A percentile compares a stretch with the other conserved stretches of the same genome.
phyloP scores from a whole-genome alignment of 108 stramenopile genomes.

The Fistulifera solaris region DNA sequence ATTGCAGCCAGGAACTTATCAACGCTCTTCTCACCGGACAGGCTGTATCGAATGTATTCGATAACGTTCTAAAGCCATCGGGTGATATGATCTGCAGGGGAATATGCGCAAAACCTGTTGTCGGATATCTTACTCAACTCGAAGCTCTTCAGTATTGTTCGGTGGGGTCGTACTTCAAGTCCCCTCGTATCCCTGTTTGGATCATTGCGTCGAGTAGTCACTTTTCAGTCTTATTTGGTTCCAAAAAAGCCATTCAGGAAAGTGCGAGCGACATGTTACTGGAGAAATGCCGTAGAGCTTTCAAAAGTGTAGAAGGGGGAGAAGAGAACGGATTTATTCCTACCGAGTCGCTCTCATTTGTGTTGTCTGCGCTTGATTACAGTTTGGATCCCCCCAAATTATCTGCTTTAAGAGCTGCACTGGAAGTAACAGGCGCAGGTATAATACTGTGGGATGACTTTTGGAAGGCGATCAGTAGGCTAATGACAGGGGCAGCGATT shows the following conservation, averaged over 20 bases:
- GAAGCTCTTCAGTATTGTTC: constrained; percentile 70
- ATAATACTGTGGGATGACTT: constrained; percentile 80
- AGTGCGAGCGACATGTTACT: constrained; percentile 53
- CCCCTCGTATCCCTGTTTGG: constrained; percentile 74
- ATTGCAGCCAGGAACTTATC: constrained; percentile 84
- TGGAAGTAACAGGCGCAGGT: constrained; percentile 60
- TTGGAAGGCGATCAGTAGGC: constrained; percentile 49
- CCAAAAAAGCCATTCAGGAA: constrained; percentile 42
- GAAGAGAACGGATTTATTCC: constrained; percentile 71
- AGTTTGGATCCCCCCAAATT: constrained; percentile 29
- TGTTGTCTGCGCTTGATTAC: constrained; percentile 43
- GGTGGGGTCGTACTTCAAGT: constrained; percentile 79
- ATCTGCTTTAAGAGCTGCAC: constrained; percentile 35
- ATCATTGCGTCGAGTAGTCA: constrained; percentile 73
- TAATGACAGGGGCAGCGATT: constrained; percentile 53
- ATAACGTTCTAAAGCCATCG: constrained; percentile 50
- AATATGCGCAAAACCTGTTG: constrained; percentile 50
- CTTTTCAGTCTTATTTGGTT: constrained; percentile 80
- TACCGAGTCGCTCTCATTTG: constrained; percentile 28
- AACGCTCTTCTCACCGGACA: constrained; percentile 74
- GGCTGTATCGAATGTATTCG: constrained; percentile 80
- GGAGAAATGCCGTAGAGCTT: constrained; percentile 70
- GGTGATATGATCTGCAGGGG: constrained; percentile 71
- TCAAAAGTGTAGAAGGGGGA: constrained; percentile 52
- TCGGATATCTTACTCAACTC: constrained; percentile 78